Percentiles rank a stretch among this genome's conserved stretches.
These are phyloP conservation scores for Coprinopsis strossmayeri DNA, from an alignment of 768 basidiomycete species.

Conservation along the genomic window DNA sequence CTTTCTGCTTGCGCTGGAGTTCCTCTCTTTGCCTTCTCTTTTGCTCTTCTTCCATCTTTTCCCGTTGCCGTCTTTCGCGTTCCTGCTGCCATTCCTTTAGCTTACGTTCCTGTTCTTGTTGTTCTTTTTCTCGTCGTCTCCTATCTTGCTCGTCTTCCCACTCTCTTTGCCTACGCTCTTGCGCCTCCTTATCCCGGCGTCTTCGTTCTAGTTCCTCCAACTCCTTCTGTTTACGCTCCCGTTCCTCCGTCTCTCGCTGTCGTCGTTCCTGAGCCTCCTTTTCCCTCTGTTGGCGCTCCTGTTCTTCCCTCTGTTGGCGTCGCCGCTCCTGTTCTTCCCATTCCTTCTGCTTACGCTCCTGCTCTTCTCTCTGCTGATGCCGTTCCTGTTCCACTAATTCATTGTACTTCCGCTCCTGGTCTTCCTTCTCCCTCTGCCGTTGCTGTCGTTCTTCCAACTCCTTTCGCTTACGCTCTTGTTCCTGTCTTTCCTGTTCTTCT, in stretches of 20 bases:
- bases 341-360: slow-evolving; percentile 12
- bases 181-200: slow-evolving; percentile 13
- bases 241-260: slow-evolving; percentile 11
- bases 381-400: slow-evolving; percentile 15
- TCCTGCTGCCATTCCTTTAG: not conserved
- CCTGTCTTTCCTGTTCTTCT: slow-evolving; percentile 7
- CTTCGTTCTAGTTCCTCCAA: slow-evolving; percentile 5
- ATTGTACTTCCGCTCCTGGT: slow-evolving; percentile 8
- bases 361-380: slow-evolving; percentile 8
- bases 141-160: slow-evolving; percentile 6
- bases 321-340: slow-evolving; percentile 12
- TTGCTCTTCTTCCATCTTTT: slow-evolving; percentile 40
- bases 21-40: slow-evolving; percentile 15
- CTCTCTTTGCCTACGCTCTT: slow-evolving; percentile 12
- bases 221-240: slow-evolving; percentile 10
- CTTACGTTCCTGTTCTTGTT: not conserved
- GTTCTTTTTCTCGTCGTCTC: slow-evolving; percentile 4
- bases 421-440: slow-evolving; percentile 13
- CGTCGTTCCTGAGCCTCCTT: slow-evolving; percentile 2
- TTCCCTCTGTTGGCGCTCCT: slow-evolving; percentile 12
- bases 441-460: slow-evolving; percentile 15
- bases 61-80: not conserved
- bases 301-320: slow-evolving; percentile 13
- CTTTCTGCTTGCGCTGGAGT: slow-evolving; percentile 31
- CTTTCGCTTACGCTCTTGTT: not conserved